Evolutionary conservation across 306 rosid genomes (phyloP).

Genomic region (Cucurbita moschata): DNA sequence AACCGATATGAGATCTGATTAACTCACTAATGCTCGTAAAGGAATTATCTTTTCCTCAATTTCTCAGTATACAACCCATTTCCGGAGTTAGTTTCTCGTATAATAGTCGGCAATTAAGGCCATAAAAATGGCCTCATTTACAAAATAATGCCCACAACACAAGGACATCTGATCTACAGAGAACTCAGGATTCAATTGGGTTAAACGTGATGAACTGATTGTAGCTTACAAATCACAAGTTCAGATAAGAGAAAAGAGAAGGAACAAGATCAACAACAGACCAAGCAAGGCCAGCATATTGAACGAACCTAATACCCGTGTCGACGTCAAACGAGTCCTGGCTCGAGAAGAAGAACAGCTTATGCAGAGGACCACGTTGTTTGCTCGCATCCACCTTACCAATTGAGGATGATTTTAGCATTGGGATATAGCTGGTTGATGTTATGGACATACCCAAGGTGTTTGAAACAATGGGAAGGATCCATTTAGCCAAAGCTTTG

Average conservation of each 20-base stretch:
- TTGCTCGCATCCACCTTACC: slow-evolving; percentile 30
- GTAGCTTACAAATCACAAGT: slow-evolving; percentile 21
- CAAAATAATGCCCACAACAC: background rate
- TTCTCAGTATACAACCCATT: background rate
- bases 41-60: background rate
- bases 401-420: slow-evolving; percentile 22
- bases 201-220: background rate
- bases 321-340: slow-evolving; percentile 61
- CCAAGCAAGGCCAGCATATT: slow-evolving; percentile 90
- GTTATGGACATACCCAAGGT: slow-evolving; percentile 69
- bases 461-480: slow-evolving; percentile 60
- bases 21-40: too few relatives aligned
- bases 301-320: slow-evolving; percentile 77
- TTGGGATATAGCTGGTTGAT: slow-evolving; percentile 62
- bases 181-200: background rate
- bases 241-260: slow-evolving; percentile 39
- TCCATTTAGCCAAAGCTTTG: slow-evolving; percentile 85
- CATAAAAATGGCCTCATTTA: background rate
- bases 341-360: slow-evolving; percentile 26
- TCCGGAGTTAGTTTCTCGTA: background rate
- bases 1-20: too few relatives aligned
- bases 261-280: slow-evolving; percentile 93
- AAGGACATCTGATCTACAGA: background rate
- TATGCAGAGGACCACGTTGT: slow-evolving; percentile 37
- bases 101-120: background rate